phyloP scores from a whole-genome alignment of 75 land plant genomes.

The Pinus taeda region DNA sequence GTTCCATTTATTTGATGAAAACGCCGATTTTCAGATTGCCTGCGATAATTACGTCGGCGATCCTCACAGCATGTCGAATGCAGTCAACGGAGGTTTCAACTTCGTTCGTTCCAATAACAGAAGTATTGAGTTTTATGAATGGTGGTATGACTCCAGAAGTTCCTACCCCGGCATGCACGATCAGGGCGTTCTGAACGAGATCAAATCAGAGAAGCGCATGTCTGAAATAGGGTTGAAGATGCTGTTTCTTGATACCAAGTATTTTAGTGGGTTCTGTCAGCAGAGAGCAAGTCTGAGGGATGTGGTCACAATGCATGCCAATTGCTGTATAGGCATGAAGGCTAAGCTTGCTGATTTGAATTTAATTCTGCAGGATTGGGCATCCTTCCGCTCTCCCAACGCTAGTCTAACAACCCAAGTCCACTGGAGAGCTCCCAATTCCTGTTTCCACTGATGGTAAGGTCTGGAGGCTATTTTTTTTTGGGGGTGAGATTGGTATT shows the following conservation, averaged over 20 bases:
- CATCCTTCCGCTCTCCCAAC: too few relatives aligned
- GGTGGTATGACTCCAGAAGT: slow-evolving; percentile 53
- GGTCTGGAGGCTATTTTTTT: too few relatives aligned
- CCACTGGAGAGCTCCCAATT: too few relatives aligned
- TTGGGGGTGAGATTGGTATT: too few relatives aligned
- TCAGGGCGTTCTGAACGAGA: slow-evolving; percentile 49
- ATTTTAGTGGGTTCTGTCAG: slow-evolving; percentile 66
- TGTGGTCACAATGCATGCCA: slow-evolving; percentile 56
- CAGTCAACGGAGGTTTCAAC: slow-evolving; percentile 77
- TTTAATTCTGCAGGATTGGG: slow-evolving; percentile 34
- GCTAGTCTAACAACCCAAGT: too few relatives aligned
- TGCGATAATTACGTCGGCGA: slow-evolving; percentile 43
- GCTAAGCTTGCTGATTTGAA: slow-evolving; percentile 37
- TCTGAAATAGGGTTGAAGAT: slow-evolving; percentile 32
- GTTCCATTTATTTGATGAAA: slow-evolving; percentile 21
- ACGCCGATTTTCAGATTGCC: slow-evolving; percentile 40
- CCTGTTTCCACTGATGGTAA: too few relatives aligned
- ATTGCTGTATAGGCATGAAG: slow-evolving; percentile 40
- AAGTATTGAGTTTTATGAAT: slow-evolving; percentile 52
- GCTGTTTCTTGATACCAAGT: slow-evolving; percentile 40
- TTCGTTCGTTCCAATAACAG: slow-evolving; percentile 48
- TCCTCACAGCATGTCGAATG: slow-evolving; percentile 28
- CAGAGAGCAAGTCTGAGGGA: slow-evolving; percentile 22
- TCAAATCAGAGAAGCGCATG: slow-evolving; percentile 26
- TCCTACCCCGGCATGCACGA: slow-evolving; percentile 30